Percentiles rank a stretch among this genome's conserved stretches.
Conservation (phyloP, 2,329 filamentous ascomycete genomes). For the Dactylellina sp. region DNA sequence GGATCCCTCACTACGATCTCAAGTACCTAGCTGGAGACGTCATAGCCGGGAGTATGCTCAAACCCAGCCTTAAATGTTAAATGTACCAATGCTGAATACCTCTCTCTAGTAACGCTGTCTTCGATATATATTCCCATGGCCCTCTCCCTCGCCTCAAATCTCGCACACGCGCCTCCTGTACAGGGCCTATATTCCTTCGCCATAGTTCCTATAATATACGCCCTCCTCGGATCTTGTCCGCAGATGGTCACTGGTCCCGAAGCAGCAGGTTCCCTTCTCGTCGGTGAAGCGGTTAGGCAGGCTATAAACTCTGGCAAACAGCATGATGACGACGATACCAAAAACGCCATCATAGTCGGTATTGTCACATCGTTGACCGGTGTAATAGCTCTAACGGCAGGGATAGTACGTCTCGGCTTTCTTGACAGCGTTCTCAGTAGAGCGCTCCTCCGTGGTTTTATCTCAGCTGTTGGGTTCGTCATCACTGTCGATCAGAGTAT, state of each 20-base stretch:
- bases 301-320: constrained; percentile 80
- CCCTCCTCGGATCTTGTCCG: constrained; percentile 87
- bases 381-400: constrained; percentile 86
- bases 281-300: constrained; percentile 76
- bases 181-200: constrained; percentile 95
- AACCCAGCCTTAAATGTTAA: neutral
- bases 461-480: constrained; percentile 95
- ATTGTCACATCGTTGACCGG: constrained; percentile 89
- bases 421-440: constrained; percentile 92
- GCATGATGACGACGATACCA: constrained; percentile 69
- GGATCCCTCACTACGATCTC: constrained; percentile 87
- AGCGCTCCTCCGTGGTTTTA: constrained; percentile 93
- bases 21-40: constrained; percentile 87
- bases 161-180: constrained; percentile 91
- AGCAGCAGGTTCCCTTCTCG: constrained; percentile 88
- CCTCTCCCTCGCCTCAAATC: constrained; percentile 88
- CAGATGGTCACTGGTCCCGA: constrained; percentile 96
- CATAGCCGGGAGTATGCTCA: constrained; percentile 72
- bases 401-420: constrained; percentile 86
- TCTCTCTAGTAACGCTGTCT: constrained; percentile 79
- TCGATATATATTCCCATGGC: constrained; percentile 99
- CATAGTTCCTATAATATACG: constrained; percentile 91
- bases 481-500: constrained; percentile 96
- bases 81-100: neutral
- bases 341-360: constrained; percentile 86